A percentile compares a stretch with the other conserved stretches of the same genome.
Conservation (phyloP, 225 moss, liverwort and hornwort genomes). For the Neckera pumila region DNA sequence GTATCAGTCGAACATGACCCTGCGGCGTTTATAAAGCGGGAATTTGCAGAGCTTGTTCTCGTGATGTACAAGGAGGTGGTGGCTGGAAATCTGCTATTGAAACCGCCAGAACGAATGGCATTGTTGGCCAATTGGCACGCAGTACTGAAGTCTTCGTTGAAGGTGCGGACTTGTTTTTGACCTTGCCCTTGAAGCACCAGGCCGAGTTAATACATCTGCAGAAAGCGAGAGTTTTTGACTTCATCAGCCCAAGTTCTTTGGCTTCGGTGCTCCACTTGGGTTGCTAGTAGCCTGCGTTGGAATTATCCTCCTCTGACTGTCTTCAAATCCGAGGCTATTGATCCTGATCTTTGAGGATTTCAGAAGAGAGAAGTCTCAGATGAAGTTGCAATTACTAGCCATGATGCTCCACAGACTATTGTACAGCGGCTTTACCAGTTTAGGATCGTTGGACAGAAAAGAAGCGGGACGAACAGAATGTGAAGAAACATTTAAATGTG, state of each 20-base stretch:
- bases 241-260: background rate
- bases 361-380: background rate
- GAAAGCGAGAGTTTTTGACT: background rate
- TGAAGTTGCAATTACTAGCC: background rate
- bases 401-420: background rate
- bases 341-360: too few species aligned
- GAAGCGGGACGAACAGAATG: background rate
- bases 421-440: too few species aligned
- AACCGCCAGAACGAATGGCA: background rate
- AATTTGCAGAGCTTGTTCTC: background rate
- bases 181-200: background rate
- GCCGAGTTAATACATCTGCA: background rate
- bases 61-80: background rate
- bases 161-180: background rate
- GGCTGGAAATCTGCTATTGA: background rate
- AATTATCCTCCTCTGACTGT: too few species aligned
- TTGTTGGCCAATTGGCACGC: background rate
- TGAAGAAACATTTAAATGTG: background rate
- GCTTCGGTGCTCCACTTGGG: background rate
- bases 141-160: background rate
- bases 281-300: background rate
- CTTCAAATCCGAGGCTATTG: background rate
- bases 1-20: fast-evolving
- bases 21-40: fast-evolving
- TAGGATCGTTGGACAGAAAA: background rate